phyloP scores from a whole-genome alignment of 2,329 filamentous ascomycete genomes.

The Aspergillus sp. region DNA sequence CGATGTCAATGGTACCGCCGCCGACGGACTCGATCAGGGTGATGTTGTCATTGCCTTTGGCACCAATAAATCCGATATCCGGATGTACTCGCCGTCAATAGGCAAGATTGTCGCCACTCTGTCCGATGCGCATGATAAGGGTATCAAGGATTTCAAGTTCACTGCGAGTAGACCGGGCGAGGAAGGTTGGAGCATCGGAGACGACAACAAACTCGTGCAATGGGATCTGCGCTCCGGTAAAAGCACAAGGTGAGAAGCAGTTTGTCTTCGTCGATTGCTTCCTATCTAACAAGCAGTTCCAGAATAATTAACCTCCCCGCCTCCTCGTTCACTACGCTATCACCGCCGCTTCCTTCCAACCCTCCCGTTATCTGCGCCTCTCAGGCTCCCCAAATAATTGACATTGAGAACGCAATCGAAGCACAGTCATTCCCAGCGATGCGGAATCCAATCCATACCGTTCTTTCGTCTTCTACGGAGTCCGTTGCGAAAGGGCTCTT shows the following conservation, averaged over 20 bases:
- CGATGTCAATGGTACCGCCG: constrained; percentile 27
- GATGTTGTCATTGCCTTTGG: constrained; percentile 42
- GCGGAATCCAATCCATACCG: constrained; percentile 39
- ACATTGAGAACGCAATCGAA: constrained; percentile 30
- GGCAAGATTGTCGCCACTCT: constrained; percentile 38
- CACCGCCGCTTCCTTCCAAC: constrained; percentile 31
- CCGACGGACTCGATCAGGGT: constrained; percentile 25
- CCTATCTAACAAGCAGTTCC: constrained; percentile 8
- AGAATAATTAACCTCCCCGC: constrained; percentile 38
- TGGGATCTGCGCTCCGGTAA: constrained; percentile 41
- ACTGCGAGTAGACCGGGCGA: constrained; percentile 27
- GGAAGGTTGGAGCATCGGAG: constrained; percentile 46
- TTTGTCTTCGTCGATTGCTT: constrained; percentile 3
- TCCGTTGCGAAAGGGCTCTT: constrained; percentile 30
- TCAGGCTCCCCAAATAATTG: constrained; percentile 39
- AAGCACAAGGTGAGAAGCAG: constrained; percentile 32
- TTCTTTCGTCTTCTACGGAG: constrained; percentile 34
- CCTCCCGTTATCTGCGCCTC: constrained; percentile 42
- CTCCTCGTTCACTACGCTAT: constrained; percentile 32
- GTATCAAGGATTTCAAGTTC: constrained; percentile 44
- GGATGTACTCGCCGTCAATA: constrained; percentile 41
- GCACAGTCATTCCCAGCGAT: constrained; percentile 40
- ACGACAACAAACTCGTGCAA: constrained; percentile 44
- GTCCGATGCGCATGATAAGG: constrained; percentile 38
- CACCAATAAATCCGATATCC: constrained; percentile 40